phyloP scores from a whole-genome alignment of 2,329 filamentous ascomycete genomes.

The Sporothrix protearum region DNA sequence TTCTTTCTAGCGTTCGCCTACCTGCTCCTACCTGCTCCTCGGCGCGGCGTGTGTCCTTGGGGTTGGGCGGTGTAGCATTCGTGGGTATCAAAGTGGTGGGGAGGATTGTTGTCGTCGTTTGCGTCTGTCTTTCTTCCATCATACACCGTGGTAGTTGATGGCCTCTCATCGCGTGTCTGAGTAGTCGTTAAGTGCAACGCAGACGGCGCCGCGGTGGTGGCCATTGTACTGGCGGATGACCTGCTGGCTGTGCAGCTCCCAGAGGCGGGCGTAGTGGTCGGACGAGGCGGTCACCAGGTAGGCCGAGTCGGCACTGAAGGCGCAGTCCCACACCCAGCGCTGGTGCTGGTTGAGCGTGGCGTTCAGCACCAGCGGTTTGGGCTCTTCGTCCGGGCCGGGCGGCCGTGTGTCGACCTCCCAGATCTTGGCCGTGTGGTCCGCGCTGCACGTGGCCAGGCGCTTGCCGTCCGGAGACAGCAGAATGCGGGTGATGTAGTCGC shows the following conservation, averaged over 20 bases:
- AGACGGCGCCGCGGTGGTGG: slow-evolving; percentile 86
- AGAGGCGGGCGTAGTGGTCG: slow-evolving; percentile 87
- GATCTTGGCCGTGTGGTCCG: slow-evolving; percentile 91
- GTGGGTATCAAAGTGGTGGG: slow-evolving; percentile 11
- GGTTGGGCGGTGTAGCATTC: background rate
- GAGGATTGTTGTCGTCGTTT: background rate
- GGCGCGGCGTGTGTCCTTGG: background rate
- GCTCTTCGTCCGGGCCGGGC: slow-evolving; percentile 38
- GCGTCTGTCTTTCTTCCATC: background rate
- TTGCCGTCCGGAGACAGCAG: slow-evolving; percentile 90
- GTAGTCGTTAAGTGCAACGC: slow-evolving; percentile 88
- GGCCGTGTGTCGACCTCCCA: slow-evolving; percentile 83
- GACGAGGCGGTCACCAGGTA: slow-evolving; percentile 92
- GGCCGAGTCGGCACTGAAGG: slow-evolving; percentile 87
- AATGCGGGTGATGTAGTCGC: slow-evolving; percentile 87
- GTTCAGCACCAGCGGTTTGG: slow-evolving; percentile 71
- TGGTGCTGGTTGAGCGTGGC: slow-evolving; percentile 87
- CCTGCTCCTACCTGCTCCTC: background rate
- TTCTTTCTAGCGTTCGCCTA: background rate
- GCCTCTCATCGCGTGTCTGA: slow-evolving; percentile 50
- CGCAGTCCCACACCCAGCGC: slow-evolving; percentile 96
- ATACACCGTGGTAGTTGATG: background rate
- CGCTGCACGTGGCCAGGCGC: slow-evolving; percentile 88
- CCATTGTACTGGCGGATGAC: slow-evolving; percentile 96
- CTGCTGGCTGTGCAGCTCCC: slow-evolving; percentile 81